Evolutionary conservation across 1,284 basidiomycete genomes (phyloP).

Genomic region (Tylopilus orsonianus): DNA sequence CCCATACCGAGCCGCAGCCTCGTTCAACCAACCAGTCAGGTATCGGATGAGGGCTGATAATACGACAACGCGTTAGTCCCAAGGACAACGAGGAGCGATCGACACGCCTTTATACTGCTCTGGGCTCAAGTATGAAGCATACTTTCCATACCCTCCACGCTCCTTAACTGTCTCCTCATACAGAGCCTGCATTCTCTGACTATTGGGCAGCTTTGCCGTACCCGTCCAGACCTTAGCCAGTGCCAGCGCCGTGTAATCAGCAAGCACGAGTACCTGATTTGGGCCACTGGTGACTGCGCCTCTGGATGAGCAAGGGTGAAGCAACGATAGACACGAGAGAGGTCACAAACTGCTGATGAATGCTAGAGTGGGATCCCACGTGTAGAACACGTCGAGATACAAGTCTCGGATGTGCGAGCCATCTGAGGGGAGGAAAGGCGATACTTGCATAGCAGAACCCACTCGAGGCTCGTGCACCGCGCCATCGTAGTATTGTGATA

Average conservation of each 20-base stretch:
- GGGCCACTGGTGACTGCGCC: background rate
- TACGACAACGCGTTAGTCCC: background rate
- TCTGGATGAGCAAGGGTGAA: background rate
- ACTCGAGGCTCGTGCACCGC: constrained; percentile 2
- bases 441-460: constrained; percentile 1
- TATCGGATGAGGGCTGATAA: background rate
- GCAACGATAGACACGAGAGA: background rate
- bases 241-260: constrained; percentile 11
- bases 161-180: constrained; percentile 2
- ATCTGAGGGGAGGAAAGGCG: constrained; percentile 12
- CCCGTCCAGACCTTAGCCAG: constrained; percentile 22
- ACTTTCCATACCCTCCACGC: constrained; percentile 18
- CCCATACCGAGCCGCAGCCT: constrained; percentile 11
- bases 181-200: constrained; percentile 1
- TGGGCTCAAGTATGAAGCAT: background rate
- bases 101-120: constrained; percentile 1
- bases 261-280: background rate
- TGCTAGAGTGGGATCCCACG: constrained; percentile 19
- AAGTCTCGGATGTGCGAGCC: constrained; percentile 16
- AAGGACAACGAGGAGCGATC: background rate
- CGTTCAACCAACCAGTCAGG: constrained; percentile 14
- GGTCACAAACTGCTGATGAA: constrained; percentile 13
- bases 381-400: constrained; percentile 20
- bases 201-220: constrained; percentile 15
- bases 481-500: constrained; percentile 17